Evolutionary conservation across 257 asterid genomes (phyloP), one percentile per base, ranked within the genome.

Genomic region (Solanum bulbocastanum): DNA sequence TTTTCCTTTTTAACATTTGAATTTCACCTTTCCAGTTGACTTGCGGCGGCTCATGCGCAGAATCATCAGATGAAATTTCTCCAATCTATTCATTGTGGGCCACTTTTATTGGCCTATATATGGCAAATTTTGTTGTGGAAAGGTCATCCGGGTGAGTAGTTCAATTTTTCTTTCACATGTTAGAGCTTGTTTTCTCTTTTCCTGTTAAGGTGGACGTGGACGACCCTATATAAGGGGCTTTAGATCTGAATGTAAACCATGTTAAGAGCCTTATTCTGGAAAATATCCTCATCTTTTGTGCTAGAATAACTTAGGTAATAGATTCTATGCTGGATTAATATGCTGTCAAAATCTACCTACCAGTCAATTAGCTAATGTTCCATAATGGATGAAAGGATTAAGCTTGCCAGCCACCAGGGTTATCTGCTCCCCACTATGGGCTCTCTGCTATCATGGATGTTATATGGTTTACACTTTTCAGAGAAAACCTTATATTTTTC

Each of bases 11-110:
- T 44, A 32, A 22, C 49, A 62, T 78, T 90, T 88, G 84, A 72
- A 36, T 69, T 88, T 87, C 22, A 44, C 66, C 73, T 83, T 93
- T 93, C 88, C 96, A 96, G 99, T 93, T 94, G 89, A 92, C 97
- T 68, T 95, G 98, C 84, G 90, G 95, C 20, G 99, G 99, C 87
- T 90, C 95, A 6, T 93, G 98, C 92, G 94, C 95, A 83, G 98
- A 95, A 90, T 96, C 99, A 27, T 90, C 99, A 39, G 94, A 92
- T 92, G 98, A 97, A 90, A 97, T 97, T 86, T 97, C 99, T 23
- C 99, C 99, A 74, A 91, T 97, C 90, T 97, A 96, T 94, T 97
- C 99, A 52, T 89, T 97, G 81, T 97, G 99, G 99, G 99, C 99
- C 82, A 97, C 99, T 89, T 97, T 97, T 89, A 95, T 97, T 37